These are phyloP conservation scores for Calonectria ilicicola DNA, from an alignment of 2,329 filamentous ascomycete genomes.

Conservation along the genomic window DNA sequence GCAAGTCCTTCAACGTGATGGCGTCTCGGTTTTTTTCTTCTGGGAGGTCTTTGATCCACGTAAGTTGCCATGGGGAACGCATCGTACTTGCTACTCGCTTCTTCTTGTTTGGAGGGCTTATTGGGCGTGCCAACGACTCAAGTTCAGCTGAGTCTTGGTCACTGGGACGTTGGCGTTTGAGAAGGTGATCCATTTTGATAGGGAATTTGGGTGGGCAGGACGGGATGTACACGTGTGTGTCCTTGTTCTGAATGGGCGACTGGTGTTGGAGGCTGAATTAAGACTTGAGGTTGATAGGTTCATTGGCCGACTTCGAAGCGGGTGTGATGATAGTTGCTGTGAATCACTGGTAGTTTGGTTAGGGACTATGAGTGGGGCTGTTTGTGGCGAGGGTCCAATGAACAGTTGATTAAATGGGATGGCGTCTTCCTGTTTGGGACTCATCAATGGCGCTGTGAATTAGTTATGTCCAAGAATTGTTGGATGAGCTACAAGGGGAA, in stretches of 20 bases:
- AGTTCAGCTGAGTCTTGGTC: slow-evolving; percentile 28
- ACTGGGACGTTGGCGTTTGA: slow-evolving; percentile 46
- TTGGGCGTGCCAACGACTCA: slow-evolving; percentile 50
- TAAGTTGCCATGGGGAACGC: slow-evolving; percentile 78
- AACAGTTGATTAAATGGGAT: background rate
- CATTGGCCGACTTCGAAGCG: background rate
- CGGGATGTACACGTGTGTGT: no score
- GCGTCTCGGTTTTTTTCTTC: slow-evolving; percentile 72
- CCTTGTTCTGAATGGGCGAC: background rate
- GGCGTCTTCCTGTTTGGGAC: background rate
- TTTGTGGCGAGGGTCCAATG: background rate
- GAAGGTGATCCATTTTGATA: slow-evolving; percentile 44
- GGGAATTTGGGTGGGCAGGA: background rate
- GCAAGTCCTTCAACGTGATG: slow-evolving; percentile 73
- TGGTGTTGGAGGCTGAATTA: background rate
- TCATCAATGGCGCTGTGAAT: background rate
- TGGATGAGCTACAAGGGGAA: background rate
- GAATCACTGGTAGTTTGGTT: no score
- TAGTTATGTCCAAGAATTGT: background rate
- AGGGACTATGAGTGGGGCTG: background rate
- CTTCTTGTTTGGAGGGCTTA: slow-evolving; percentile 60
- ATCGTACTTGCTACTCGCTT: slow-evolving; percentile 44
- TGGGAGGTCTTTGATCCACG: slow-evolving; percentile 74
- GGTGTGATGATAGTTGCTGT: background rate
- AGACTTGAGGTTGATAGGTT: background rate